A percentile compares a stretch with the other conserved stretches of the same genome.
Conservation (phyloP, 2,329 filamentous ascomycete species). For the Cladosporium cucumerinum region DNA sequence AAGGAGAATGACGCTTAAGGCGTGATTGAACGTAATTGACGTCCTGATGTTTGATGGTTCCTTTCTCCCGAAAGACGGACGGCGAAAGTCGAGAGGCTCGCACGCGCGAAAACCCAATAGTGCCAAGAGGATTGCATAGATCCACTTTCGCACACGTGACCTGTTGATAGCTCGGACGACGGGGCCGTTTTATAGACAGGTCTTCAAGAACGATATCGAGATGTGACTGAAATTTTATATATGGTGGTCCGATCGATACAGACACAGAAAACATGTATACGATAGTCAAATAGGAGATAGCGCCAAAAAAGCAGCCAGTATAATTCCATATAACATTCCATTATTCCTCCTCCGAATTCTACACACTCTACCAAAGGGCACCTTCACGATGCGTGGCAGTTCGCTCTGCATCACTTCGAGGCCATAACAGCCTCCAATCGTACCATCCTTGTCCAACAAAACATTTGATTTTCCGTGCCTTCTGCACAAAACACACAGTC, state of each 20-base stretch:
- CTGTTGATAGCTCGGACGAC: neutral
- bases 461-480: neutral
- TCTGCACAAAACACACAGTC: neutral
- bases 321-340: neutral
- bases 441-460: neutral
- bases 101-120: neutral
- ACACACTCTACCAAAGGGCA: neutral
- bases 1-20: neutral
- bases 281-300: neutral
- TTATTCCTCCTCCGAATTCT: neutral
- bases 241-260: neutral
- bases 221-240: neutral
- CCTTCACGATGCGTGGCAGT: neutral
- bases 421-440: neutral
- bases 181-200: neutral
- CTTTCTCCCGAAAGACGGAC: neutral
- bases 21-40: neutral
- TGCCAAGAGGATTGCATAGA: neutral
- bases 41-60: neutral
- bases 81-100: neutral
- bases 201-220: neutral
- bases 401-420: neutral
- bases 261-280: neutral
- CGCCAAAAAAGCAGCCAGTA: neutral
- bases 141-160: slow-evolving; percentile 7